Evolutionary conservation across 2,329 filamentous ascomycete species (phyloP), one percentile per base, ranked within the genome.

Genomic region (Trichoderma atrobrunneum): DNA sequence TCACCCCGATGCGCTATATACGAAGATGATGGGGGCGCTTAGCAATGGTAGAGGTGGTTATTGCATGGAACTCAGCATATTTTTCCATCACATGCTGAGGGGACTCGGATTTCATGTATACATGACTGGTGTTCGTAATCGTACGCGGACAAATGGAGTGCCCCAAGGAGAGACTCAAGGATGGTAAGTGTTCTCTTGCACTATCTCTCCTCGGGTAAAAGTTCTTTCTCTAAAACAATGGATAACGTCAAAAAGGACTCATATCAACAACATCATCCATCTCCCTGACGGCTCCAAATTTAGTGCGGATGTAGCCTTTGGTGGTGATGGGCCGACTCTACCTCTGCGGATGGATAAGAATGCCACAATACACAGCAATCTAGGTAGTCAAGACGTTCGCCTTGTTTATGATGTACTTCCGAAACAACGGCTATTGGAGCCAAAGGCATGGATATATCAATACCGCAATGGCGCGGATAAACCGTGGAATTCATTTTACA

Each of bases 251-350:
- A 54, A 7, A 54, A 54, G n/a, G 32, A 61, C 30, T 36, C 18
- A 61, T 2, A 61, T 61, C 28, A 60, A 34, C 56, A 32, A 30
- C 74, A 87, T 92, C 63, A 83, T 91, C n/a, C 86, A 84, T 1
- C 82, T 92, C 24, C 78, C 83, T 0, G 79, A 82, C 3, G 81
- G 81, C 16, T 83, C 82, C 54, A 82, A 83, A 72, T 89, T 87
- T 77, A 81, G 86, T 78, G 80, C 88, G 5, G 91, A 93, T 77
- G 87, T 91, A 5, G 89, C 87, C 1, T 92, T 93, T 76, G 91
- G 90, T 24, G 88, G 87, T n/a, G 88, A 54, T 74, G 87, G 88
- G 1, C 84, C 89, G 0, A 90, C 87, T 0, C 80, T 81, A 10
- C 89, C 90, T 5, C 78, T 92, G 39, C 85, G 85, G 1, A 81